Evolutionary conservation across 805 yeast genomes (phyloP).

Genomic region (Saccharomycopsis sp.): DNA sequence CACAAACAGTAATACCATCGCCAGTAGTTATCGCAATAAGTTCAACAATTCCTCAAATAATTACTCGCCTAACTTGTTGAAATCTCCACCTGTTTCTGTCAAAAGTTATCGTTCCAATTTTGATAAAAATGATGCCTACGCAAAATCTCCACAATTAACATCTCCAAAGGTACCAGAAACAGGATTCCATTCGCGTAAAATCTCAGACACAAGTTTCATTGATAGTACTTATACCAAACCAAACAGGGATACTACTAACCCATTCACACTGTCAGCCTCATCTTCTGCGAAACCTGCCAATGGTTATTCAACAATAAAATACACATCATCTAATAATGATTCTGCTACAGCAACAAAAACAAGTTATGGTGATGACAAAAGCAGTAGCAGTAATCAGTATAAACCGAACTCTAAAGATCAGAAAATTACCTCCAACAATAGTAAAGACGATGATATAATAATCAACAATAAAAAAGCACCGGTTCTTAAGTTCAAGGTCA

Average conservation of each 20-base stretch:
- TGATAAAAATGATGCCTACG: slow-evolving; percentile 6
- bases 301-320: background rate
- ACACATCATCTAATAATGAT: background rate
- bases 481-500: slow-evolving; percentile 17
- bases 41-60: background rate
- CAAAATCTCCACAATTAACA: slow-evolving; percentile 8
- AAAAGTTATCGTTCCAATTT: slow-evolving; percentile 12
- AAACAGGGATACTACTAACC: background rate
- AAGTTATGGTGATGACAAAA: background rate
- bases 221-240: background rate
- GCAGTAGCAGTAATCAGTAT: slow-evolving; percentile 2
- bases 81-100: slow-evolving; percentile 10
- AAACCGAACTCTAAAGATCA: background rate
- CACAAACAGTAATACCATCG: background rate
- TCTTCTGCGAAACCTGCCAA: background rate
- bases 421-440: background rate
- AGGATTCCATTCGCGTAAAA: background rate
- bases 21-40: background rate
- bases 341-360: too few relatives aligned
- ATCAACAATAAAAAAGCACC: slow-evolving; percentile 2
- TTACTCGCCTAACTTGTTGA: background rate
- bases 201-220: background rate
- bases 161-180: background rate
- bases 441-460: background rate
- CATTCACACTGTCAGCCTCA: background rate